Base-by-base conservation (phyloP, 176 grass and related monocot species). In the Melocanna baccifera region DNA sequence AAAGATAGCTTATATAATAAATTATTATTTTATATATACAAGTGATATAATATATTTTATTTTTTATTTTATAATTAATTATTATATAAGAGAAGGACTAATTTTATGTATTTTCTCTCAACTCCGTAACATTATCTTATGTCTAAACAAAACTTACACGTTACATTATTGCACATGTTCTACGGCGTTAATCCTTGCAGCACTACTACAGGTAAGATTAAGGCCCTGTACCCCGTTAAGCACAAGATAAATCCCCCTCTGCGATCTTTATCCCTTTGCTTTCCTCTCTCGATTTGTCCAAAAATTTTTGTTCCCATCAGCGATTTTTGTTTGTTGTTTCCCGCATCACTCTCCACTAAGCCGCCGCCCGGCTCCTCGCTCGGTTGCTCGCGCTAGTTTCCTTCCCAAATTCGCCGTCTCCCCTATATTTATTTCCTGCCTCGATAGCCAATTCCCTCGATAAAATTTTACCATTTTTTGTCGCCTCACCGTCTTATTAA, bases 261-360 rank as follows among this genome's bases (percentile, higher is more conserved):
- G 81, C 86, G 59, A 79, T 40, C 66, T 85, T 16, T 16, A 2
- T 47, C 2, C 7, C 9, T 26, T 0, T 20, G 4, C 70, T 62
- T 52, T 59, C 81, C 72, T 59, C 37, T 52, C 84, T 80, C 89
- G 89, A 71, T 81, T 91, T 79, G 34, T 37, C 89, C 89, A 68
- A 91, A 18, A n/a, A 11, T 3, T 14, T 76, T 84, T 71, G 55
- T 62, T 62, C 66, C 51, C 68, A 73, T 42, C 53, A 15, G 23
- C 52, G 23, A 71, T 71, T 32, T 70, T 52, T 37, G 12, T 68
- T 80, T 9, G 62, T 84, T 91, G 76, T 80, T 75, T 87, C 85
- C 46, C 11, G 81, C 85, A 91, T 87, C 81, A 76, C 76, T 87
- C 75, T 50, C 81, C 89, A 84, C 85, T 80, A 84, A 69, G 89